Evolutionary conservation across 495 filamentous ascomycete species (phyloP), one percentile per base, ranked within the genome.

Genomic region (Penicillium taxi): DNA sequence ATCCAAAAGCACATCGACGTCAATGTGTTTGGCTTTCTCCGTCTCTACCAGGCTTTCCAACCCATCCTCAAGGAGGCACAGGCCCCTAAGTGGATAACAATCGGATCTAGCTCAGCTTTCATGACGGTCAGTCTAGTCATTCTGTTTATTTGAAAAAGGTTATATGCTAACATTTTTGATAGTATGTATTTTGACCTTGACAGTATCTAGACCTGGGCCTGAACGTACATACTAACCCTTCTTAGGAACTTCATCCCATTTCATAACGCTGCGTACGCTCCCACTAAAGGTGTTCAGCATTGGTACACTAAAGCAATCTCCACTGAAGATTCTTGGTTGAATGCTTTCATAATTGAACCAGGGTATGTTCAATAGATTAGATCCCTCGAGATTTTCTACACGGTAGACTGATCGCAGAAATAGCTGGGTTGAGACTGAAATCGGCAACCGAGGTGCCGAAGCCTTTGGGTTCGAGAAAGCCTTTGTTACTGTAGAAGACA

Each of bases 271-370:
- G 48, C 49, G 0, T 72, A 73, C 39, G 63, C 51, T 1, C 43
- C 58, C 1, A 42, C 55, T 9, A 72, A 71, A 41, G 47, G 44
- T 0, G 52, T 55, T 11, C 29, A 54, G 7, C 42, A 64, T 33
- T 73, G 56, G 55, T 45, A 66, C 25, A 55, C 53, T 6, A 42
- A 51, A 14, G 49, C 50, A n/a, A 65, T 71, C 6, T 47, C 70
- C 26, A 41, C 38, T 13, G 69, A 71, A 41, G 54, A 71, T 26
- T 29, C 44, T 12, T 51, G 58, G 48, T 42, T 68, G 3, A 57
- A 44, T 8, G 43, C 57, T 4, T 67, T 70, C 28, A 30, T 54
- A 9, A 11, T 55, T 17, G 36, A 48, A 21, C 48, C 51, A 2
- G 52, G 63, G n/a, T 36, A 26, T 15, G 33, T 17, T 5, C n/a